A percentile compares a stretch with the other conserved stretches of the same genome.
Evolutionary conservation across 2,329 filamentous ascomycete genomes (phyloP).

Genomic region (Fusarium citri): DNA sequence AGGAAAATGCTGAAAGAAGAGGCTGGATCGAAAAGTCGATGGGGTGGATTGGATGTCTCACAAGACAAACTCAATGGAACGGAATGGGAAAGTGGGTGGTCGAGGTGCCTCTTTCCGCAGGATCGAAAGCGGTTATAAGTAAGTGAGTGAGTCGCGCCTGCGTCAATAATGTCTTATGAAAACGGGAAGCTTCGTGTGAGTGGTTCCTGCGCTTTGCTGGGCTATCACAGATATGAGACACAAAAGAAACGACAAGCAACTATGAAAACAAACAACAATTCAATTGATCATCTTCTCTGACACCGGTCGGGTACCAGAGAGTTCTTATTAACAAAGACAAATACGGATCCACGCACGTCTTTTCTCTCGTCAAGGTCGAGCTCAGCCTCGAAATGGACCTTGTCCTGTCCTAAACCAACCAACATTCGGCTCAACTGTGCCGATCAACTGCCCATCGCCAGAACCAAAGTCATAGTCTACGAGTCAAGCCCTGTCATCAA

Average conservation of each 20-base stretch:
- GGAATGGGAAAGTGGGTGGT: slow-evolving; percentile 26
- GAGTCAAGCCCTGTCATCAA: slow-evolving; percentile 13
- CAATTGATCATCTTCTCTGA: not conserved
- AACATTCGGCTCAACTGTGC: slow-evolving; percentile 22
- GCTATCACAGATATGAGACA: not conserved
- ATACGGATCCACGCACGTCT: slow-evolving; percentile 26
- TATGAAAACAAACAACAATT: not conserved
- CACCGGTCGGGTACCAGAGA: not conserved
- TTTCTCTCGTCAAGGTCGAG: slow-evolving; percentile 7
- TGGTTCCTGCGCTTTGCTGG: slow-evolving; percentile 1
- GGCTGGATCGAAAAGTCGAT: slow-evolving; percentile 12
- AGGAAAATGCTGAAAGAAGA: slow-evolving; percentile 3
- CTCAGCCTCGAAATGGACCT: slow-evolving; percentile 28
- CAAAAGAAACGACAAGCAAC: not conserved
- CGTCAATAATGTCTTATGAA: slow-evolving; percentile 13
- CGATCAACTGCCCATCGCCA: slow-evolving; percentile 12
- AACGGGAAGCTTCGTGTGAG: slow-evolving; percentile 15
- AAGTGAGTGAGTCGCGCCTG: slow-evolving; percentile 15
- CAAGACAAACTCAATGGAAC: slow-evolving; percentile 12
- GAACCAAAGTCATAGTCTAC: not conserved
- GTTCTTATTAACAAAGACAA: slow-evolving; percentile 24
- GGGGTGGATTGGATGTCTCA: slow-evolving; percentile 17
- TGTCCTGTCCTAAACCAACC: slow-evolving; percentile 16
- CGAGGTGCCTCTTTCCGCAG: slow-evolving; percentile 2
- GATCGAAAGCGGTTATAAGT: slow-evolving; percentile 5